Conservation (phyloP, 2,329 filamentous ascomycete genomes). For the Xylariomycetidae sp. region DNA sequence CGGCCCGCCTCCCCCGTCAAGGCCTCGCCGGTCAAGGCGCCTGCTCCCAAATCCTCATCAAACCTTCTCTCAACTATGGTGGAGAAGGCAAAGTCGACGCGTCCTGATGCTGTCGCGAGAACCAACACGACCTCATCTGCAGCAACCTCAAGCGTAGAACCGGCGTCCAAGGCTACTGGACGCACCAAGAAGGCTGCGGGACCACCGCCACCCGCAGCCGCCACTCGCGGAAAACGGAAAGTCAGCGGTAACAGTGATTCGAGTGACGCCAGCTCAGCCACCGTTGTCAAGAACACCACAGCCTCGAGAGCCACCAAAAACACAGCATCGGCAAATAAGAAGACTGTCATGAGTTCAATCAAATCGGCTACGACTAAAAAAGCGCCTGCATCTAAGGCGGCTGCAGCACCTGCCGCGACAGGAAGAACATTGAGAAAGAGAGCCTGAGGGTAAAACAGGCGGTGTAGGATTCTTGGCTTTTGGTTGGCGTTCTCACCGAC, state of each 20-base stretch:
- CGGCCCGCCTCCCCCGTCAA: conserved; percentile 23
- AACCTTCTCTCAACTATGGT: conserved; percentile 51
- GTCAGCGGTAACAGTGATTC: conserved; percentile 56
- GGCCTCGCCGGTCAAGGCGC: conserved; percentile 31
- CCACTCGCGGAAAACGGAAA: conserved; percentile 45
- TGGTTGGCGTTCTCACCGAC: no score
- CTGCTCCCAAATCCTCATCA: conserved; percentile 30
- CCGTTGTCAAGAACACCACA: conserved; percentile 51
- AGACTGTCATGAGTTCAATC: conserved; percentile 48
- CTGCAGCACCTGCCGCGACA: conserved; percentile 34
- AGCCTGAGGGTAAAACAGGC: conserved; percentile 23
- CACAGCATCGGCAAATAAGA: conserved; percentile 37
- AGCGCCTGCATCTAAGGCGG: conserved; percentile 36
- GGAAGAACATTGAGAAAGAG: conserved; percentile 50
- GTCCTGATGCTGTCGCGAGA: conserved; percentile 37
- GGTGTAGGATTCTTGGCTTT: conserved; percentile 3
- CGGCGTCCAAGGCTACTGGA: conserved; percentile 22
- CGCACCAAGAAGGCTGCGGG: conserved; percentile 28
- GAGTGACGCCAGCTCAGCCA: conserved; percentile 58
- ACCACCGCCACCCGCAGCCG: conserved; percentile 31
- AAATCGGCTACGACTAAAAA: conserved; percentile 46
- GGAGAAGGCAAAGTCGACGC: conserved; percentile 52
- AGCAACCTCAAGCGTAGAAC: conserved; percentile 31
- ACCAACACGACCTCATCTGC: conserved; percentile 41
- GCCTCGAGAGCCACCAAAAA: conserved; percentile 32